phyloP scores from a whole-genome alignment of 2,329 filamentous ascomycete species.

The Gyromitra esculenta region DNA sequence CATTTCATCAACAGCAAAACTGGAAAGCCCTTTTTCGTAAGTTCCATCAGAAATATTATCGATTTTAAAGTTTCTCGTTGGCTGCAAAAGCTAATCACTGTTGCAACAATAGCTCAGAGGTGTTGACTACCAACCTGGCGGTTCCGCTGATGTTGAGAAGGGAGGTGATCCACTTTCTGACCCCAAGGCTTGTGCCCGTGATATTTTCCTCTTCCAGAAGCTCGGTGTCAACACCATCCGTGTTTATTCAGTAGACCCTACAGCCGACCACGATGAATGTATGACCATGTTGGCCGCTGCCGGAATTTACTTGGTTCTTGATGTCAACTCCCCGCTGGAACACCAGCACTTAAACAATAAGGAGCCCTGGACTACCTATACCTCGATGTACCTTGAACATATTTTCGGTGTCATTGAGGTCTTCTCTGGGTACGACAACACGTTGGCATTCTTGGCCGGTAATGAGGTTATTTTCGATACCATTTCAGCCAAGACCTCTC shows the following conservation, averaged over 20 bases:
- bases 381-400: constrained; percentile 56
- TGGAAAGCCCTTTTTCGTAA: constrained; percentile 55
- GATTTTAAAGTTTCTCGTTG: neutral
- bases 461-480: constrained; percentile 76
- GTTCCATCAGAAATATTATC: constrained; percentile 29
- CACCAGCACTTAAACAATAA: constrained; percentile 57
- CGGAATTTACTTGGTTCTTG: constrained; percentile 59
- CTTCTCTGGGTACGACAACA: constrained; percentile 74
- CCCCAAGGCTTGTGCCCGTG: constrained; percentile 55
- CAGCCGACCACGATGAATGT: constrained; percentile 56
- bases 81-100: constrained; percentile 19
- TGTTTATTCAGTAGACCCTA: constrained; percentile 58
- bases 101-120: constrained; percentile 65
- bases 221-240: constrained; percentile 63
- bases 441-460: constrained; percentile 72
- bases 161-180: constrained; percentile 57
- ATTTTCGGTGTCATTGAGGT: constrained; percentile 68
- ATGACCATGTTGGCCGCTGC: constrained; percentile 58
- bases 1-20: constrained; percentile 53
- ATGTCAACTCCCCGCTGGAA: constrained; percentile 55
- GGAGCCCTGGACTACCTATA: constrained; percentile 58
- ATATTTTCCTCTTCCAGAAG: constrained; percentile 61
- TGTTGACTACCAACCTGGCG: constrained; percentile 75
- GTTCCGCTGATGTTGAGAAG: constrained; percentile 64
- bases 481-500: constrained; percentile 66